phyloP scores from a whole-genome alignment of 2,329 filamentous ascomycete genomes.

The Sporothrix mexicana region DNA sequence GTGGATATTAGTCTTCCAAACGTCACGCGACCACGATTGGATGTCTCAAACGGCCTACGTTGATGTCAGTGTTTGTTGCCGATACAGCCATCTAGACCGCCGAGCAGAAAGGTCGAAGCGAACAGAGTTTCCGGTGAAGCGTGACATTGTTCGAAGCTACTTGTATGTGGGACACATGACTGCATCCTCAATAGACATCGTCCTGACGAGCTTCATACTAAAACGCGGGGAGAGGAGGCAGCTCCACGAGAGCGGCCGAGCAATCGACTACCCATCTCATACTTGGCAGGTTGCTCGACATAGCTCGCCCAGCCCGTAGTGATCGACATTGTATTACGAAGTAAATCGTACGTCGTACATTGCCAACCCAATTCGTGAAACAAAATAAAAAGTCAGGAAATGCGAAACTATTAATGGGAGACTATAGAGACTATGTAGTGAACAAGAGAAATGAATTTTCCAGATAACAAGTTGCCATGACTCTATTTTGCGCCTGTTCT shows the following conservation, averaged over 20 bases:
- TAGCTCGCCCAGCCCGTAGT: background rate
- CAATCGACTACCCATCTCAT: background rate
- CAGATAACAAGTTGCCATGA: background rate
- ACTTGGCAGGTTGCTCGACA: constrained; percentile 3
- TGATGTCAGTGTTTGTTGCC: background rate
- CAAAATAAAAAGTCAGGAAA: background rate
- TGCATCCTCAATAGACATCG: background rate
- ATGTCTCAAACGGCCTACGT: background rate
- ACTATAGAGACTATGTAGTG: background rate
- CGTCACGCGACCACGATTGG: background rate
- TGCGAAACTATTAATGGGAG: no score
- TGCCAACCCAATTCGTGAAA: no score
- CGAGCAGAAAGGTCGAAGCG: background rate
- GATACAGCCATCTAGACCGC: background rate
- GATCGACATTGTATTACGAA: no score
- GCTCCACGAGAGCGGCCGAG: background rate
- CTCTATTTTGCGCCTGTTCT: background rate
- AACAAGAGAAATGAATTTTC: background rate
- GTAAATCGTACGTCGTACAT: no score
- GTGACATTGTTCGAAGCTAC: background rate
- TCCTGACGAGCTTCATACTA: background rate
- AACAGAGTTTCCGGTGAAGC: constrained; percentile 10
- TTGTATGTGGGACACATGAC: constrained; percentile 3
- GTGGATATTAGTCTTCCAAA: background rate
- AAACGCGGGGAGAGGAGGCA: background rate